Percentiles rank a stretch among this genome's conserved stretches.
phyloP scores from a whole-genome alignment of 805 yeast genomes.

The Aciculoconidium aculeatum region DNA sequence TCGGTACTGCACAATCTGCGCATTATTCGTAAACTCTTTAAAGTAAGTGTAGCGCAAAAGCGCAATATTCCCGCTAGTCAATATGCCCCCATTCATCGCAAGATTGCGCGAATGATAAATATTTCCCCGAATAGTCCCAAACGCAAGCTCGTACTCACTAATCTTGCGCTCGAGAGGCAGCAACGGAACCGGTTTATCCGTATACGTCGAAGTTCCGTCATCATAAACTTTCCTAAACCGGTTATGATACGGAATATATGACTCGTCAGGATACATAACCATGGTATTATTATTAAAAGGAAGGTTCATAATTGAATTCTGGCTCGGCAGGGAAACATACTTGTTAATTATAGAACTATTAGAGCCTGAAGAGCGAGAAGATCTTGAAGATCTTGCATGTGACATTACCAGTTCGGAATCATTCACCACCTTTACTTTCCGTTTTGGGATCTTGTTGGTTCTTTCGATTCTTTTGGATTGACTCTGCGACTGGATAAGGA shows the following conservation, averaged over 20 bases:
- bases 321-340: too few relatives aligned
- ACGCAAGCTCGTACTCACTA: conserved; percentile 10
- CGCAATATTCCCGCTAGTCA: conserved; percentile 10
- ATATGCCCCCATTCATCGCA: conserved; percentile 8
- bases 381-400: too few relatives aligned
- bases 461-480: conserved; percentile 5
- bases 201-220: conserved; percentile 7
- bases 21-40: conserved; percentile 11
- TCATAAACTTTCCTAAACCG: conserved; percentile 11
- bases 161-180: conserved; percentile 9
- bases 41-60: conserved; percentile 13
- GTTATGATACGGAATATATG: conserved; percentile 7
- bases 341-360: too few relatives aligned
- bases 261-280: conserved; percentile 6
- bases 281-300: conserved; percentile 6
- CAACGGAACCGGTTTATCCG: conserved; percentile 5
- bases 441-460: conserved; percentile 4
- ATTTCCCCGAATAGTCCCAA: conserved; percentile 5
- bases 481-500: conserved; percentile 5
- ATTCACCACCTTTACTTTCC: too few relatives aligned
- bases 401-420: too few relatives aligned
- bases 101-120: conserved; percentile 8
- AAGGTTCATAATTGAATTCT: conserved; percentile 1
- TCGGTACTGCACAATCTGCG: conserved; percentile 5
- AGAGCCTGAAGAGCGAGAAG: too few relatives aligned